Conservation (phyloP, 306 rosid genomes). For the Canavalia gladiata region DNA sequence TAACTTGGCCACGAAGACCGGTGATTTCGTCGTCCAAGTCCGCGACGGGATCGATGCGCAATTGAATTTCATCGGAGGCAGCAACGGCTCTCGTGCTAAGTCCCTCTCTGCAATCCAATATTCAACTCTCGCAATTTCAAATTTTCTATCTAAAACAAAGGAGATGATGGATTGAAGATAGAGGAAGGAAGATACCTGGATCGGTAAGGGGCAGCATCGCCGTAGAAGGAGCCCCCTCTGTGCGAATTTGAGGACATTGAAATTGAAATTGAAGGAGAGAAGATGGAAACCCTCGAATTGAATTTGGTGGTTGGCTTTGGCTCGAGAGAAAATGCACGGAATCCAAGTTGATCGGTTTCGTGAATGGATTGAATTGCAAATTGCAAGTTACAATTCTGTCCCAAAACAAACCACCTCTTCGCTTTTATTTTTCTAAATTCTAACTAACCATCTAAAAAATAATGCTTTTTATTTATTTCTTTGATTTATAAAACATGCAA, state of each 20-base stretch:
- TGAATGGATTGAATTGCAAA: slow-evolving; percentile 3
- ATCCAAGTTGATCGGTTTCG: slow-evolving; percentile 17
- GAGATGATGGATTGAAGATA: background rate
- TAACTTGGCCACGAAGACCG: slow-evolving; percentile 89
- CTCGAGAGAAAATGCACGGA: background rate
- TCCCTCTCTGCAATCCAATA: slow-evolving; percentile 66
- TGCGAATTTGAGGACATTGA: slow-evolving; percentile 69
- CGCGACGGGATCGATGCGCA: slow-evolving; percentile 78
- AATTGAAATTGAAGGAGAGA: slow-evolving; percentile 49
- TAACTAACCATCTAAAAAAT: too few relatives aligned
- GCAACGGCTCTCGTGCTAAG: slow-evolving; percentile 80
- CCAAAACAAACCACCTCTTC: background rate
- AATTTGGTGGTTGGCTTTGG: background rate
- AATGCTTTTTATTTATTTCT: too few relatives aligned
- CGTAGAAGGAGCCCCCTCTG: slow-evolving; percentile 59
- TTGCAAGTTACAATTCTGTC: background rate
- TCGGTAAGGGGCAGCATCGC: slow-evolving; percentile 69
- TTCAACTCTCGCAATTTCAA: slow-evolving; percentile 13
- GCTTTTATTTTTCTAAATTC: background rate
- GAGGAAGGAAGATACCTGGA: slow-evolving; percentile 61
- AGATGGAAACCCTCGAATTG: slow-evolving; percentile 30
- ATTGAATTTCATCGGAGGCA: slow-evolving; percentile 84
- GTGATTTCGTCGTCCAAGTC: slow-evolving; percentile 83
- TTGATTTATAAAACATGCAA: background rate
- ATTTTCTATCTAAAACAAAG: background rate